Base-by-base conservation (phyloP, 805 yeast genomes). In the Vanderwaltozyma verrucispora region DNA sequence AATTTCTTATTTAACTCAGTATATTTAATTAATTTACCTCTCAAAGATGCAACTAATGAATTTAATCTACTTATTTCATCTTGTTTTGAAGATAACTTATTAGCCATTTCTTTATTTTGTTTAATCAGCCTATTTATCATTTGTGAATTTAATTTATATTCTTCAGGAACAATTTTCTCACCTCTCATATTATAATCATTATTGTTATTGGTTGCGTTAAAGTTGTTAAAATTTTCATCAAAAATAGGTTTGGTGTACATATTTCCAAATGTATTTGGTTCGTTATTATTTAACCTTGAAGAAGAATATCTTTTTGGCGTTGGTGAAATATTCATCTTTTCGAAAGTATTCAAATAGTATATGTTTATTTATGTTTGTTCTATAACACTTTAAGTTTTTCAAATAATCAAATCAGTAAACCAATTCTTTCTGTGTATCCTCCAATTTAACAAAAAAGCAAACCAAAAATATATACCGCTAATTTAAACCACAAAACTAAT, bases 71-170 rank as follows among this genome's bases (percentile, higher is more conserved):
- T 57, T 20, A 39, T 37, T 38, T 46, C 50, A 13, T 35, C 32
- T 33, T 49, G 50, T 39, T 61, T 48, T 11, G 50, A 51, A 14
- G 54, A 59, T 29, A 61, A 45, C 38, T 60, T 55, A 15, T 48
- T 44, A 19, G 56, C 56, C 15, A 64, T 49, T 5, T 54, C 54
- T 35, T 64, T 68, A 25, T 60, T 59, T 28, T 65, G 63, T 23
- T 53, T 53, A 16, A 61, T 52, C 24, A 64, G 47, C 37, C 59
- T 59, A 38, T 65, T 70, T 15, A 63, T 50, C 57, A 62, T 60
- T 34, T 59, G 54, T 4, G 65, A 52, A 33, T 55, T 61, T 28
- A 59, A 49, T 37, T 56, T 56, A 36, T 60, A 59, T 32, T 59
- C 64, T 25, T 60, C 65, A 5, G 60, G 61, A 17, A 57, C 40